phyloP scores from a whole-genome alignment of 805 yeast genomes.

The Wickerhamomyces rabaulensis region DNA sequence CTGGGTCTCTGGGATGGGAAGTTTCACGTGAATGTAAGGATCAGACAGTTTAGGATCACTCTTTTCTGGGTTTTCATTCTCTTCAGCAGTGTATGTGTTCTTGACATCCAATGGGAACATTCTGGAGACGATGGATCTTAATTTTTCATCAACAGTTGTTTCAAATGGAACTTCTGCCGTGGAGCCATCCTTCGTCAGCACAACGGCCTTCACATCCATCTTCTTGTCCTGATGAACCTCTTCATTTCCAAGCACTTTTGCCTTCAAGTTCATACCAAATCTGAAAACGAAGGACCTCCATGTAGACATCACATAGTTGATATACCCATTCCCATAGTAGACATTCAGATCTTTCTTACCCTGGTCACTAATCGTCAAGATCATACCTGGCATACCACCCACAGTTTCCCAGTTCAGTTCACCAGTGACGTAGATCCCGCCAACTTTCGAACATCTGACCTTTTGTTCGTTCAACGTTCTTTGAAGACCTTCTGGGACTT shows the following conservation, averaged over 20 bases:
- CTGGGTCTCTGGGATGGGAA: slow-evolving; percentile 24
- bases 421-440: slow-evolving; percentile 75
- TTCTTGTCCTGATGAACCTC: slow-evolving; percentile 28
- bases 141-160: slow-evolving; percentile 1
- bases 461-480: slow-evolving; percentile 61
- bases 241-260: slow-evolving; percentile 21
- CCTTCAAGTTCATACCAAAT: slow-evolving; percentile 52
- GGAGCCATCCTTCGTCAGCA: slow-evolving; percentile 1
- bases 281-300: slow-evolving; percentile 89
- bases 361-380: slow-evolving; percentile 77
- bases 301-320: slow-evolving; percentile 59
- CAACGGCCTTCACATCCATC: slow-evolving; percentile 20
- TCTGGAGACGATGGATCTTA: slow-evolving; percentile 31
- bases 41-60: slow-evolving; percentile 32
- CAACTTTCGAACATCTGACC: slow-evolving; percentile 50
- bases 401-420: slow-evolving; percentile 67
- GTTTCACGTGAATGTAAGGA: slow-evolving; percentile 30
- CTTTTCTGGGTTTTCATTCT: slow-evolving; percentile 15
- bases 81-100: slow-evolving; percentile 30
- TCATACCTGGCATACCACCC: slow-evolving; percentile 90
- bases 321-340: slow-evolving; percentile 42
- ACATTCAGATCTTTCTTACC: slow-evolving; percentile 56
- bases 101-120: slow-evolving; percentile 55
- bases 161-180: slow-evolving; percentile 4
- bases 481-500: slow-evolving; percentile 82